Percentiles rank a stretch among this genome's conserved stretches.
Conservation (phyloP, 2,329 filamentous ascomycete species). For the Leptodontidium sp. region DNA sequence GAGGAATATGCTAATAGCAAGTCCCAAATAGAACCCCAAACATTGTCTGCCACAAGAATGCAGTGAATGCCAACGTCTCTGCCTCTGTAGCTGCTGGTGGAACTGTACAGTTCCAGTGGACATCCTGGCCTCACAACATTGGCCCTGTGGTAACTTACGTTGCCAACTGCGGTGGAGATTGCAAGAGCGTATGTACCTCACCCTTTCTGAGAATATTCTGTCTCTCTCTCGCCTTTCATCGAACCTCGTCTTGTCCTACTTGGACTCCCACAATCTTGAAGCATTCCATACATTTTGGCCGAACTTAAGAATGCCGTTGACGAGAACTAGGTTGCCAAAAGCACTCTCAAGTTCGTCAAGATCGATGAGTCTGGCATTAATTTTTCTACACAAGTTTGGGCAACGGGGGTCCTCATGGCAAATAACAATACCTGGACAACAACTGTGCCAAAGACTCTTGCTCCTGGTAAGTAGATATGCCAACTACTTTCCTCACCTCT, state of each 20-base stretch:
- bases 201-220: no score
- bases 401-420: conserved; percentile 54
- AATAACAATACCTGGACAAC: conserved; percentile 61
- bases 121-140: conserved; percentile 69
- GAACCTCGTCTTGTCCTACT: no score
- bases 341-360: conserved; percentile 51
- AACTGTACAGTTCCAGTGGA: conserved; percentile 66
- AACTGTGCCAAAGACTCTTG: conserved; percentile 52
- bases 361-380: conserved; percentile 49
- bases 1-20: no score
- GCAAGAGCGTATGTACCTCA: conserved; percentile 41
- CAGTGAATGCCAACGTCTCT: conserved; percentile 55
- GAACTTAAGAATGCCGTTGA: no score
- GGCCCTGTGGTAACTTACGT: conserved; percentile 38
- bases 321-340: conserved; percentile 42
- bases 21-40: conserved; percentile 47
- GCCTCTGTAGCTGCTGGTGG: conserved; percentile 65
- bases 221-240: no score
- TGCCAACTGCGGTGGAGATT: conserved; percentile 45
- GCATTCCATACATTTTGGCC: no score
- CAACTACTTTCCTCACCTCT: no score
- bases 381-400: conserved; percentile 48
- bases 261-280: no score
- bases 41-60: conserved; percentile 69
- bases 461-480: conserved; percentile 45